Base-by-base conservation (phyloP, 1,139 yeast genomes). In the Kluyveromyces sp. region DNA sequence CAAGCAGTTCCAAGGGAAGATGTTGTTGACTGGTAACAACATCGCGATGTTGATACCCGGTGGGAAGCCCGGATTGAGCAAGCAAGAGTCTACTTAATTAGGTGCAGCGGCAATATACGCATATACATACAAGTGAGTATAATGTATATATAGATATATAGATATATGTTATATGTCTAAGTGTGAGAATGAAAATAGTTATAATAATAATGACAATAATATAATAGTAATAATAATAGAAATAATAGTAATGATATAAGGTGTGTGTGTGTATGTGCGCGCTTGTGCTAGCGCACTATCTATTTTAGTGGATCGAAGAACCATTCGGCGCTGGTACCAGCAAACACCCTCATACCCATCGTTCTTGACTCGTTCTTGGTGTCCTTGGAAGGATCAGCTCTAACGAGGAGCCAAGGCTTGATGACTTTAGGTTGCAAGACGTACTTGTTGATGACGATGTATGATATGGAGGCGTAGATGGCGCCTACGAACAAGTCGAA, bases 1-100 rank as follows among this genome's bases (percentile, higher is more conserved):
- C 21, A 55, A 60, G 55, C 54, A 56, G 37, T 65, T 61, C 51
- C 58, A 56, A 25, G 66, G 66, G 15, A 81, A 80, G 64, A 83
- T 92, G 75, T 74, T 92, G 48, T 72, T 92, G 56, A 89, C 89
- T 65, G 96, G 97, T n/a, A 84, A 85, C 55, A 84, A 81, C 57
- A 79, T 90, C 45, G 83, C 95, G 44, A 86, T 90, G 96, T 73
- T 81, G 32, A 71, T 74, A 4, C 79, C 79, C 27, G 75, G 77
- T 39, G 77, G 75, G n/a, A 62, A 56, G 42, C 50, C 48, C 6
- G 7, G 5, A 32, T 21, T 40, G 39, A 37, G 31, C 27, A 4
- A 25, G 30, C 8, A 5, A 28, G 3, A 4, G 6, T 15, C 39
- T 4, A 15, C 25, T 15, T 7, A 35, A 35, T 5, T 4, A 15